phyloP scores from a whole-genome alignment of 169 alveolate species.

The Eimeria maxima region DNA sequence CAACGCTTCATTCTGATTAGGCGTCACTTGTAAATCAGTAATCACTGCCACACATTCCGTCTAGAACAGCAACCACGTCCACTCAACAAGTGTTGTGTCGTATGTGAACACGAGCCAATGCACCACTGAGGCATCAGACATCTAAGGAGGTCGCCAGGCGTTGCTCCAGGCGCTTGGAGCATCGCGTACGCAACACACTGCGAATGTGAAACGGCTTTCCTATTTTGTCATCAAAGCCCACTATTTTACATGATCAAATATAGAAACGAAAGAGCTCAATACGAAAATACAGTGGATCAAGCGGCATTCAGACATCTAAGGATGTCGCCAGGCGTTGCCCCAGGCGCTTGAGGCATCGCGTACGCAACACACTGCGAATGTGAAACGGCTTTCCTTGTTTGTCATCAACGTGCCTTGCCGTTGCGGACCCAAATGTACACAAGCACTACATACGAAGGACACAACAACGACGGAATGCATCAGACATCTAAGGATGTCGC shows the following conservation, averaged over 20 bases:
- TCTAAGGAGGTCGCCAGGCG: too few relatives aligned
- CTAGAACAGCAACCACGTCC: too few relatives aligned
- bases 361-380: constrained; percentile 76
- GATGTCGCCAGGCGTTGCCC: constrained; percentile 79
- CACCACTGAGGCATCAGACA: too few relatives aligned
- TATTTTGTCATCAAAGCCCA: not conserved
- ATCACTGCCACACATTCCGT: too few relatives aligned
- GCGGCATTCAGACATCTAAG: constrained; percentile 80
- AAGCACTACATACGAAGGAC: not conserved
- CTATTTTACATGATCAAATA: not conserved
- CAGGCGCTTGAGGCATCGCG: constrained; percentile 75
- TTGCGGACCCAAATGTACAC: not conserved
- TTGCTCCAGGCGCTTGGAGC: constrained; percentile 71
- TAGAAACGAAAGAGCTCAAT: too few relatives aligned
- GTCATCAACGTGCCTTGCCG: not conserved
- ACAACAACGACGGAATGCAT: not conserved
- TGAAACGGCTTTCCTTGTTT: constrained; percentile 70
- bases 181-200: constrained; percentile 74
- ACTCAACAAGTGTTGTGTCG: too few relatives aligned
- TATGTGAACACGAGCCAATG: too few relatives aligned
- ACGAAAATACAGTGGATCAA: not conserved
- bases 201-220: constrained; percentile 80
- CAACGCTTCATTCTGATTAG: too few relatives aligned
- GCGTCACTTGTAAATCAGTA: too few relatives aligned
- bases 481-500: constrained; percentile 84